Percentiles rank a stretch among this genome's conserved stretches.
Conservation (phyloP, 495 filamentous ascomycete species). For the Daldinia childiae region DNA sequence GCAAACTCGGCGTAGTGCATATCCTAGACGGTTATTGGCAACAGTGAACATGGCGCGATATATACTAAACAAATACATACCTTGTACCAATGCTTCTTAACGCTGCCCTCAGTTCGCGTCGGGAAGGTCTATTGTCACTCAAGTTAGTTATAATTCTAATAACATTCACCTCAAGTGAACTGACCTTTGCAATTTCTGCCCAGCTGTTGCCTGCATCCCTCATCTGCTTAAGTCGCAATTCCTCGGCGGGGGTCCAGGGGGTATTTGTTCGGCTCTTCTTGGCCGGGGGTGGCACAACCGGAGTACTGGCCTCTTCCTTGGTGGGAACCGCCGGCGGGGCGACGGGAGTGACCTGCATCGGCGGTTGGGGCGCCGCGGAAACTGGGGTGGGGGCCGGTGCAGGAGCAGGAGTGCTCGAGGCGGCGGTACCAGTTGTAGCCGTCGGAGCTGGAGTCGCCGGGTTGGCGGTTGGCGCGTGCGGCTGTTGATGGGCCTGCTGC, state of each 20-base stretch:
- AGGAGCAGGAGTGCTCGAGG: slow-evolving; percentile 41
- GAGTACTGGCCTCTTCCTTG: slow-evolving; percentile 45
- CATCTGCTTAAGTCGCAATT: slow-evolving; percentile 91
- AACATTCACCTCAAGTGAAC: neutral
- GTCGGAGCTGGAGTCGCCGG: slow-evolving; percentile 36
- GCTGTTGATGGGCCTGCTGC: slow-evolving; percentile 36
- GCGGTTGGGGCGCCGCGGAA: slow-evolving; percentile 45
- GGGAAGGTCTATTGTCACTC: slow-evolving; percentile 77
- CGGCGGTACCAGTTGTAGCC: slow-evolving; percentile 34
- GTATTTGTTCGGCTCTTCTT: slow-evolving; percentile 98
- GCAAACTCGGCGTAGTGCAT: slow-evolving; percentile 99
- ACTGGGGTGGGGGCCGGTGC: slow-evolving; percentile 41
- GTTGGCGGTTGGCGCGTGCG: slow-evolving; percentile 38
- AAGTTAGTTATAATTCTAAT: slow-evolving; percentile 37
- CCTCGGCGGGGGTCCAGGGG: slow-evolving; percentile 95
- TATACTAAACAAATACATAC: slow-evolving; percentile 56
- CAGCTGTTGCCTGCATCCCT: slow-evolving; percentile 91
- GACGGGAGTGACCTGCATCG: slow-evolving; percentile 48
- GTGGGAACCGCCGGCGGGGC: slow-evolving; percentile 45
- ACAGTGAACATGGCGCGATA: slow-evolving; percentile 22
- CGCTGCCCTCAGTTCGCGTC: slow-evolving; percentile 90
- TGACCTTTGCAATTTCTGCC: slow-evolving; percentile 97
- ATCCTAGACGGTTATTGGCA: slow-evolving; percentile 66
- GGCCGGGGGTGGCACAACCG: slow-evolving; percentile 64
- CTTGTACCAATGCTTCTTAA: slow-evolving; percentile 99